Evolutionary conservation across 129 eudicot species (phyloP).

Genomic region (Centrapalus pauciflorus): DNA sequence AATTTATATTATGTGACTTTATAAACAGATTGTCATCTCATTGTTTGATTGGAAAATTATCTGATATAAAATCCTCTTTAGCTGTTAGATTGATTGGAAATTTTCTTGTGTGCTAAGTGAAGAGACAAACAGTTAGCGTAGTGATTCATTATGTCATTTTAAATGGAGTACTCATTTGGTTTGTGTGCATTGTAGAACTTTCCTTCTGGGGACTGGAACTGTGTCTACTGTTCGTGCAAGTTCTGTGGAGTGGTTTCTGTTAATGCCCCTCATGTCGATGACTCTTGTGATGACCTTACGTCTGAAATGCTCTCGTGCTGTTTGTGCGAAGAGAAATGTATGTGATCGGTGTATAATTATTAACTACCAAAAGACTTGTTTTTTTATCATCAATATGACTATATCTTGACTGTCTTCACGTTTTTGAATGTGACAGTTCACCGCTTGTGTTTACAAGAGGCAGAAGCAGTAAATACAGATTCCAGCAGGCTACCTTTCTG

Average conservation of each 20-base stretch:
- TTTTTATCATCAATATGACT: background rate
- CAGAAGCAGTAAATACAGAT: slow-evolving; percentile 26
- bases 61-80: too few species aligned
- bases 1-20: too few species aligned
- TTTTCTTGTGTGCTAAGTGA: background rate
- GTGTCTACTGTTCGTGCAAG: slow-evolving; percentile 80
- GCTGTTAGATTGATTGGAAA: background rate
- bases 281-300: slow-evolving; percentile 1
- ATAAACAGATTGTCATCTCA: too few species aligned
- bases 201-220: slow-evolving; percentile 90
- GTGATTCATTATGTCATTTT: background rate
- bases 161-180: background rate
- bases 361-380: background rate
- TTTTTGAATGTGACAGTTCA: slow-evolving; percentile 55
- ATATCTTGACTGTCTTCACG: background rate
- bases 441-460: slow-evolving; percentile 36
- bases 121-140: background rate
- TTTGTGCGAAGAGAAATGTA: slow-evolving; percentile 89
- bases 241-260: slow-evolving; percentile 61
- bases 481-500: slow-evolving; percentile 43
- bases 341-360: background rate
- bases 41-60: too few species aligned
- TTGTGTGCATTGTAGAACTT: slow-evolving; percentile 45
- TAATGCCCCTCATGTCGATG: slow-evolving; percentile 29
- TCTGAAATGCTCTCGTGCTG: slow-evolving; percentile 52